Base-by-base conservation (phyloP, 140 eudicot species). In the Ambrosia hybrid region DNA sequence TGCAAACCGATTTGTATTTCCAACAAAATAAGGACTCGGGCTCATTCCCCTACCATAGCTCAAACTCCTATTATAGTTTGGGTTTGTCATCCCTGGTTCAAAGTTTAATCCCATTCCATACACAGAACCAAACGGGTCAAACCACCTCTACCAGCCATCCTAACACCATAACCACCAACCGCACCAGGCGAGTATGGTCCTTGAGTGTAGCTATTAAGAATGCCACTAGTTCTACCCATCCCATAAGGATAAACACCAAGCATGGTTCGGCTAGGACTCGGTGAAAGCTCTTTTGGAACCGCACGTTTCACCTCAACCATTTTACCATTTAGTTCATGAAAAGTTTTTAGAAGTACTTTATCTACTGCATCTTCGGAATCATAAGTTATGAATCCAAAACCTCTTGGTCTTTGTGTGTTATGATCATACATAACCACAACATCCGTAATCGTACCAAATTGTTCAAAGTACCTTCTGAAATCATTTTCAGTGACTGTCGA, bases 221-320 rank as follows among this genome's bases (percentile, higher is more conserved):
- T 73, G 70, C 69, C 83, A 58, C 74, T 66, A 36, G 85, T 69
- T 79, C 94, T 81, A 66, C 84, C 81, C 76, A 80, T 39, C 2
- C 90, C 87, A 77, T 85, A 85, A 52, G 78, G 87, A 70, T 70
- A 85, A 36, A 77, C 81, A 72, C 86, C 83, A 55, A 85, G 74
- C 75, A 84, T 78, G 79, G 77, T 73, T 41, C 87, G 85, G 65
- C 49, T 85, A 13, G 90, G 94, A 62, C 90, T 78, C 0, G 94
- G 94, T 14, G 94, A 82, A 58, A 87, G 80, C 75, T 87, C 90
- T 78, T 87, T 87, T 1, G 94, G 94, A 62, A 87, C 94, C 0
- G 94, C 94, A 0, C 94, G 94, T 79, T 87, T 87, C 77, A 87
- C 90, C 76, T 86, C 92, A 59, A 86, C 92, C 89, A 81, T 84